Evolutionary conservation across 2,329 filamentous ascomycete genomes (phyloP).

Genomic region (Penicillium sp.): DNA sequence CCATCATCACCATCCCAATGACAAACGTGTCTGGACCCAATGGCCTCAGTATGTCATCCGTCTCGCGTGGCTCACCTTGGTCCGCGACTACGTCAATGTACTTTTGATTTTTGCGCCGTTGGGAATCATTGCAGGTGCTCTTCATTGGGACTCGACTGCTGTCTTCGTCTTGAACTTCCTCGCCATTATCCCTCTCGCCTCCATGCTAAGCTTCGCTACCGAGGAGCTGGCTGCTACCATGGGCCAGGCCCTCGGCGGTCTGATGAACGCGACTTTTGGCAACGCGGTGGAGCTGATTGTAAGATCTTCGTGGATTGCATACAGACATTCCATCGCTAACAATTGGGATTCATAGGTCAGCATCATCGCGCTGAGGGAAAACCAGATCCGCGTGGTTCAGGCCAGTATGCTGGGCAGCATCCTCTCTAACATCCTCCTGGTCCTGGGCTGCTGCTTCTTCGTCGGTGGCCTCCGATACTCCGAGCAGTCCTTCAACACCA

Average conservation of each 20-base stretch:
- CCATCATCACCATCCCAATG: slow-evolving; percentile 32
- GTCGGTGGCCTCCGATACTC: slow-evolving; percentile 65
- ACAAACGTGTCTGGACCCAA: slow-evolving; percentile 35
- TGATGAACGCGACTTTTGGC: slow-evolving; percentile 63
- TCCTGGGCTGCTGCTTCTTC: slow-evolving; percentile 75
- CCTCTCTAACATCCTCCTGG: slow-evolving; percentile 86
- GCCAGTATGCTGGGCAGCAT: slow-evolving; percentile 96
- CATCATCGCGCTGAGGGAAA: slow-evolving; percentile 78
- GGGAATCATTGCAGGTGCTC: slow-evolving; percentile 58
- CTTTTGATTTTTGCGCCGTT: slow-evolving; percentile 61
- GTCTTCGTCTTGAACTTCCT: slow-evolving; percentile 61
- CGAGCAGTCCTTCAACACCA: slow-evolving; percentile 58
- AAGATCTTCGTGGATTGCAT: slow-evolving; percentile 60
- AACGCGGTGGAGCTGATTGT: slow-evolving; percentile 63
- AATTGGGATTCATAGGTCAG: slow-evolving; percentile 59
- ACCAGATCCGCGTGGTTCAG: slow-evolving; percentile 93
- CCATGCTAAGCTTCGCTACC: slow-evolving; percentile 59
- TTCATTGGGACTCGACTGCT: slow-evolving; percentile 53
- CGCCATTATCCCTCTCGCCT: slow-evolving; percentile 59
- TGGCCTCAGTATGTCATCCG: slow-evolving; percentile 38
- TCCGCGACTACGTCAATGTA: slow-evolving; percentile 53
- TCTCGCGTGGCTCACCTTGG: slow-evolving; percentile 43
- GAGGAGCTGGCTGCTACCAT: slow-evolving; percentile 58
- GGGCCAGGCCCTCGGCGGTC: slow-evolving; percentile 57
- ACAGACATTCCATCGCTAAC: slow-evolving; percentile 33